A percentile compares a stretch with the other conserved stretches of the same genome.
These are phyloP conservation scores for Fusarium pininemorale DNA, from an alignment of 2,329 filamentous ascomycete genomes.

Conservation along the genomic window DNA sequence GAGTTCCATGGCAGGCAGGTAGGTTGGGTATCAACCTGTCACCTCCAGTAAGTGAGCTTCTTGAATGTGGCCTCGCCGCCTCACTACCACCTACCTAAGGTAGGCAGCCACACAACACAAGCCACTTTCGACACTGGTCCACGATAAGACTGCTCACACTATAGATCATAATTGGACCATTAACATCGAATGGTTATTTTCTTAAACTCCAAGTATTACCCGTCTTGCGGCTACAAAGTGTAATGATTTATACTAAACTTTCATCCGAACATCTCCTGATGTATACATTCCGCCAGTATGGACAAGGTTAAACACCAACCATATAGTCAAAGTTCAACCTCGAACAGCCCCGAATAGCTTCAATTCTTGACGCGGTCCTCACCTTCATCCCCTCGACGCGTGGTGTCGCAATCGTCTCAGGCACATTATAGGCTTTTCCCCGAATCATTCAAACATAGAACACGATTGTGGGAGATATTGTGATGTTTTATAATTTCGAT, in stretches of 20 bases:
- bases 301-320: background rate
- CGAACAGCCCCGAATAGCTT: background rate
- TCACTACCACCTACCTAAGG: background rate
- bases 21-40: background rate
- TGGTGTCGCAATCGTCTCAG: background rate
- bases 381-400: background rate
- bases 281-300: background rate
- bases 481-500: slow-evolving; percentile 29
- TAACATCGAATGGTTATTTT: background rate
- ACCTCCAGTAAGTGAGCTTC: background rate
- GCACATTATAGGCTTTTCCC: background rate
- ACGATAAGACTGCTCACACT: background rate
- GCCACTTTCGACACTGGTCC: background rate
- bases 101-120: background rate
- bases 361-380: background rate
- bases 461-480: background rate
- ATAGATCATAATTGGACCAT: background rate
- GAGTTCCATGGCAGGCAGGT: background rate
- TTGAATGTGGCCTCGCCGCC: background rate
- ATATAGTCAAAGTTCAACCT: background rate
- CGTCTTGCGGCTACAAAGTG: background rate
- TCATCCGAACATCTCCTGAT: background rate
- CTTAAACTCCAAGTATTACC: background rate
- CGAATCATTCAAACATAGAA: background rate
- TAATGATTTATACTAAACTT: background rate